A percentile compares a stretch with the other conserved stretches of the same genome.
phyloP scores from a whole-genome alignment of 345 rosid species.

The Citrus cavaleriei region DNA sequence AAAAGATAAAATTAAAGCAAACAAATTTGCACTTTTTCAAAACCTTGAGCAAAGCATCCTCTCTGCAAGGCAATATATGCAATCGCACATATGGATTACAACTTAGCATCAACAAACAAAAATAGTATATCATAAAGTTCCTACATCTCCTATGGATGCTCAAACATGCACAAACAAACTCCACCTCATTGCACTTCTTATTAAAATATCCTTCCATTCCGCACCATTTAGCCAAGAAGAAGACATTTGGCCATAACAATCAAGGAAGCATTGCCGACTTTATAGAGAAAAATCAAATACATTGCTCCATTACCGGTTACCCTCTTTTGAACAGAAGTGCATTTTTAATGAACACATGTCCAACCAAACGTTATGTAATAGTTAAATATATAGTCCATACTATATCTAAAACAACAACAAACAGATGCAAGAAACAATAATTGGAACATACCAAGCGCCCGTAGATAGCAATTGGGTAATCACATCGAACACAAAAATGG shows the following conservation, averaged over 20 bases:
- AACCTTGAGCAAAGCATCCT: background rate
- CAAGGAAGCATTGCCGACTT: background rate
- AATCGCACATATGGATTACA: background rate
- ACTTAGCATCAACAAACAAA: background rate
- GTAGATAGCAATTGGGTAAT: constrained; percentile 89
- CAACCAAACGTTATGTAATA: background rate
- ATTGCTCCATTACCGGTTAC: background rate
- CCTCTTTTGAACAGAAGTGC: background rate
- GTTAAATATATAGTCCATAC: constrained; percentile 1
- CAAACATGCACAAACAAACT: background rate
- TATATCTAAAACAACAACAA: background rate
- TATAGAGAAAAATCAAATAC: background rate
- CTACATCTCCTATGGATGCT: background rate
- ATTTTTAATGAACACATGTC: background rate
- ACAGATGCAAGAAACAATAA: background rate
- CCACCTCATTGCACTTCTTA: background rate
- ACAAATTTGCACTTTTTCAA: background rate
- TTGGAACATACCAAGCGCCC: constrained; percentile 69
- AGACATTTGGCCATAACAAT: background rate
- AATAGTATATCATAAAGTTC: background rate
- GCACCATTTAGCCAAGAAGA: background rate
- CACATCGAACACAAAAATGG: constrained; percentile 95
- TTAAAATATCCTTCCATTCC: background rate
- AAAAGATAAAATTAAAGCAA: background rate
- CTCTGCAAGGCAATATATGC: background rate